Conservation (phyloP, 805 yeast species). For the Kuraishia floccosa region DNA sequence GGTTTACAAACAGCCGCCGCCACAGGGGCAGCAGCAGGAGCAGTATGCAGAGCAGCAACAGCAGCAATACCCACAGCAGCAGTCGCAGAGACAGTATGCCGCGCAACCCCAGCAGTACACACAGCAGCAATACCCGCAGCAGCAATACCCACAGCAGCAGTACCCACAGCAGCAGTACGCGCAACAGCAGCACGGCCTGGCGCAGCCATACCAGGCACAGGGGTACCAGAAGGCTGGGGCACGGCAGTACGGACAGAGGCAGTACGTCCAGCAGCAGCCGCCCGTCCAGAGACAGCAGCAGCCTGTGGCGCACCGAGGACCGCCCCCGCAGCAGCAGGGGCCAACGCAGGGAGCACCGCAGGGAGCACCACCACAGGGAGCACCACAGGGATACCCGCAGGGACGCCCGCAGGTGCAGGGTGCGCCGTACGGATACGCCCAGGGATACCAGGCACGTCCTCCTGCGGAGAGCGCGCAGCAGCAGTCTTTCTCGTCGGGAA, state of each 20-base stretch:
- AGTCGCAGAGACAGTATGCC: background rate
- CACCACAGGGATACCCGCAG: conserved; percentile 3
- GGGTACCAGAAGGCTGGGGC: too few species aligned
- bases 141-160: conserved; percentile 4
- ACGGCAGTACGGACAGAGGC: conserved; percentile 3
- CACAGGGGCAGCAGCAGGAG: conserved; percentile 4
- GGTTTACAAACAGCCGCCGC: conserved; percentile 7
- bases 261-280: conserved; percentile 1
- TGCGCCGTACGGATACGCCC: too few species aligned
- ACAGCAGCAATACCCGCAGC: conserved; percentile 6
- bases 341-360: conserved; percentile 1
- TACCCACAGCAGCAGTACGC: conserved; percentile 1
- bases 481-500: too few species aligned
- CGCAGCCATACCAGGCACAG: background rate
- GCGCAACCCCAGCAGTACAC: conserved; percentile 4
- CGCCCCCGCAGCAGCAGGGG: conserved; percentile 2
- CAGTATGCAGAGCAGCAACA: background rate
- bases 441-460: too few species aligned
- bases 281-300: conserved; percentile 3
- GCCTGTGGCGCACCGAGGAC: conserved; percentile 2
- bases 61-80: conserved; percentile 8
- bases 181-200: conserved; percentile 2
- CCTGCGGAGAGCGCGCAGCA: too few species aligned
- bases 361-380: conserved; percentile 1
- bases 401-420: conserved; percentile 2